Conservation (phyloP, 129 eudicot species). For the Deinandra increscens region DNA sequence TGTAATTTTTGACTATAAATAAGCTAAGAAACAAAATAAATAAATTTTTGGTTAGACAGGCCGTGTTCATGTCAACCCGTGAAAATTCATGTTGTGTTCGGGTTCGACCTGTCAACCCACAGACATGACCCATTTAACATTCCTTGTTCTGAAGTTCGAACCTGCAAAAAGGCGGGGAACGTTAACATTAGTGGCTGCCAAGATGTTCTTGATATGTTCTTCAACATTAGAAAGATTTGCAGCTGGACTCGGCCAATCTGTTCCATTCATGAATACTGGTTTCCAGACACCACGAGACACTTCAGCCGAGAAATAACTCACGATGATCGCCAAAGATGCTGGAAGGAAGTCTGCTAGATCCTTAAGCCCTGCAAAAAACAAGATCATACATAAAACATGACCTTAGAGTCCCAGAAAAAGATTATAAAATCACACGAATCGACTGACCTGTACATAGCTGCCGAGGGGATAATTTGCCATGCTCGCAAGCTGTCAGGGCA, state of each 20-base stretch:
- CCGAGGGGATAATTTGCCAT: slow-evolving; percentile 89
- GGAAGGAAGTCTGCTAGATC: slow-evolving; percentile 98
- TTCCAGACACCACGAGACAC: slow-evolving; percentile 99
- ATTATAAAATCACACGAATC: neutral
- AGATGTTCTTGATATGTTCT: slow-evolving; percentile 82
- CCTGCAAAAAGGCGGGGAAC: slow-evolving; percentile 92
- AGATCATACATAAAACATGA: neutral
- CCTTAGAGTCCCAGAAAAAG: neutral
- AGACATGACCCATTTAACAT: too few species aligned
- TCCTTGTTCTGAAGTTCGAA: slow-evolving; percentile 24
- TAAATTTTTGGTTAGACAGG: neutral
- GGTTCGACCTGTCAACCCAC: neutral
- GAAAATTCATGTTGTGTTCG: neutral
- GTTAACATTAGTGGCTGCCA: slow-evolving; percentile 92
- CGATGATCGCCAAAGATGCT: slow-evolving; percentile 92
- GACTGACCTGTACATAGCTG: slow-evolving; percentile 89
- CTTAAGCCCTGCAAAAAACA: slow-evolving; percentile 71
- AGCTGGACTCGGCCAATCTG: slow-evolving; percentile 99
- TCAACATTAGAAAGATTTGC: slow-evolving; percentile 88
- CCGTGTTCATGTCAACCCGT: neutral
- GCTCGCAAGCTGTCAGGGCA: slow-evolving; percentile 90
- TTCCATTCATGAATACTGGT: slow-evolving; percentile 88
- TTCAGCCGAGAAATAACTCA: slow-evolving; percentile 95
- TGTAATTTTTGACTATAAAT: too few species aligned
- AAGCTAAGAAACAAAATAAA: neutral